These are phyloP conservation scores for Cubamyces lactineus DNA, from an alignment of 768 basidiomycete species.

Conservation along the genomic window DNA sequence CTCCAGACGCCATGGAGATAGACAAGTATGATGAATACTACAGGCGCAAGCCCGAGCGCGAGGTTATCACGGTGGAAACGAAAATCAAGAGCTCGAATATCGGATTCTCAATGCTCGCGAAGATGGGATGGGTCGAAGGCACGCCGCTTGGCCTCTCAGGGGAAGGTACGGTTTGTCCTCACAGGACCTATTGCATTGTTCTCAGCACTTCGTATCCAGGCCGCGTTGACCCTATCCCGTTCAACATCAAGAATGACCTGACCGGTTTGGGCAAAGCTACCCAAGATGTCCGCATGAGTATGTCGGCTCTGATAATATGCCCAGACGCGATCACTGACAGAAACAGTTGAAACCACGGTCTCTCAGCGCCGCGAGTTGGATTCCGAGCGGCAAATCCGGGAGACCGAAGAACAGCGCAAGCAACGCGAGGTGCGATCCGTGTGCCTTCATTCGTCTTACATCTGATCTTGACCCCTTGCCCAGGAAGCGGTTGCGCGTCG, in stretches of 20 bases:
- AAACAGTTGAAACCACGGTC: constrained; percentile 70
- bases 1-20: constrained; percentile 53
- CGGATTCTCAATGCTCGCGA: constrained; percentile 78
- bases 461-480: neutral
- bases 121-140: constrained; percentile 84
- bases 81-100: constrained; percentile 79
- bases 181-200: neutral
- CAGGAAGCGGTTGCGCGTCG: constrained; percentile 69
- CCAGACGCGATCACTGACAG: neutral
- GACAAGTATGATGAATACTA: constrained; percentile 69
- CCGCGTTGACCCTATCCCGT: constrained; percentile 82
- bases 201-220: constrained; percentile 45
- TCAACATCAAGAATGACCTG: constrained; percentile 74
- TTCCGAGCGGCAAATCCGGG: constrained; percentile 79
- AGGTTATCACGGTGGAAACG: constrained; percentile 81
- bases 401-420: constrained; percentile 76
- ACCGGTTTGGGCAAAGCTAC: constrained; percentile 80
- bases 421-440: constrained; percentile 61
- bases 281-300: constrained; percentile 77
- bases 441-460: neutral
- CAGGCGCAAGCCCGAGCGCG: constrained; percentile 50
- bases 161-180: constrained; percentile 57
- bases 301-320: neutral
- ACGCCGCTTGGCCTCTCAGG: constrained; percentile 75
- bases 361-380: constrained; percentile 79